Evolutionary conservation across 1,284 basidiomycete genomes (phyloP), one percentile per base, ranked within the genome.

Genomic region (Ceratobasidium sp.): DNA sequence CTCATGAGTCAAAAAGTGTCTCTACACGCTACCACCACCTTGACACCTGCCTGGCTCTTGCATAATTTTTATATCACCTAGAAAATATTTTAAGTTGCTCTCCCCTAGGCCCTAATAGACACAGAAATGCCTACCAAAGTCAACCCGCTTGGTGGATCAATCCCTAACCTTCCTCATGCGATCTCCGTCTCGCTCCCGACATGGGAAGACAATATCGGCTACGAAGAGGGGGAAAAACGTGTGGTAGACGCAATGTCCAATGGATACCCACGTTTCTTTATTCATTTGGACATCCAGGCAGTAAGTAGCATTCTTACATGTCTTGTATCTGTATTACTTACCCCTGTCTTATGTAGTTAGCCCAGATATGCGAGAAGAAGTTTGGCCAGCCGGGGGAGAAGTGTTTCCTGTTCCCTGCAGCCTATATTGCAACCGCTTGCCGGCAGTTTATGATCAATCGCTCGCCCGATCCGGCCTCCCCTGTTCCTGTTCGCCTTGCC

Each of bases 201-300:
- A 21, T 99, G 97, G 97, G 84, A 85, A 63, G 98, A 98, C 82
- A 95, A 93, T 77, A 88, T 99, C 58, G 96, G 87, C 14, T 99
- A 98, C 78, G 97, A 98, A 81, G 92, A 96, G 78, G 95, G 95
- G 14, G 89, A 92, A n/a, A 88, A 90, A 77, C 87, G 95, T 44
- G 90, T 99, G 6, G 80, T 92, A 1, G 87, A 93, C 72, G 85
- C 84, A 18, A 96, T 98, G 95, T 87, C 93, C 72, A 90, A 91
- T 4, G 98, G 97, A n/a, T 99, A 99, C 80, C 98, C 98, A 0
- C 85, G 98, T 58, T 99, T 99, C 84, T 98, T 98, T 81, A 93
- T 99, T 70, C 95, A 98, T 81, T 84, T 89, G 28, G 91, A 87
- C 76, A 96, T 98, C 44, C 89, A 90, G 79, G 94, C 95, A 75